Evolutionary conservation across 805 yeast species (phyloP).

Genomic region (Metschnikowia kunwiensis): DNA sequence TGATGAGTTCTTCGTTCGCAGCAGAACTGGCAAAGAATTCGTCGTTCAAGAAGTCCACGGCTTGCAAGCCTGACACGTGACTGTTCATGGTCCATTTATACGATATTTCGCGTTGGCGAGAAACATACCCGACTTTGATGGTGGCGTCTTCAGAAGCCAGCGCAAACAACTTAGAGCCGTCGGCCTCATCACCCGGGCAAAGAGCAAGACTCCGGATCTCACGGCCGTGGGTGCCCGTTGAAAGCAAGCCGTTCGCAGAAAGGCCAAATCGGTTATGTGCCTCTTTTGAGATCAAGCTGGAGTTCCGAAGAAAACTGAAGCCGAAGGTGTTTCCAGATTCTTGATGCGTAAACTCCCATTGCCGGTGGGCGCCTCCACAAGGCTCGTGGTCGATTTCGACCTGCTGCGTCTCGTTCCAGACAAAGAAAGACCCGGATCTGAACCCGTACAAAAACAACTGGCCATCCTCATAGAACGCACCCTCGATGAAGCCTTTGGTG

Average conservation of each 20-base stretch:
- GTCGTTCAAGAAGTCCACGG: constrained; percentile 57
- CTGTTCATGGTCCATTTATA: constrained; percentile 63
- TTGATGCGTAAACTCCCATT: constrained; percentile 56
- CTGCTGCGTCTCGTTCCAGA: constrained; percentile 80
- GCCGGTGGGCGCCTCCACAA: constrained; percentile 92
- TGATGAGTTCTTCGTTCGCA: constrained; percentile 82
- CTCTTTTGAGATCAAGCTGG: constrained; percentile 41
- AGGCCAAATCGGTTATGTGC: constrained; percentile 21
- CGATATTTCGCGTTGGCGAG: constrained; percentile 39
- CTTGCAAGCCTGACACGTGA: constrained; percentile 89
- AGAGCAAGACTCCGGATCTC: constrained; percentile 77
- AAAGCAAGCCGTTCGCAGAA: constrained; percentile 26
- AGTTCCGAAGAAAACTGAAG: constrained; percentile 57
- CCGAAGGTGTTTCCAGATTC: constrained; percentile 20
- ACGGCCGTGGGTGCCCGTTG: constrained; percentile 83
- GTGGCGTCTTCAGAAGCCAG: constrained; percentile 92
- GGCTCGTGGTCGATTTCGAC: constrained; percentile 62
- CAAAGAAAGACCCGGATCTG: constrained; percentile 69
- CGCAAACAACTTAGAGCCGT: constrained; percentile 46
- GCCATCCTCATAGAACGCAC: constrained; percentile 45
- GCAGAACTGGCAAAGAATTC: constrained; percentile 51
- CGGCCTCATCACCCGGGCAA: constrained; percentile 30
- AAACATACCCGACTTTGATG: constrained; percentile 51
- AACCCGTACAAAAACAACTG: constrained; percentile 75
- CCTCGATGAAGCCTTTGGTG: constrained; percentile 79